Evolutionary conservation across 257 asterid species (phyloP).

Genomic region (Gentiana dahurica): DNA sequence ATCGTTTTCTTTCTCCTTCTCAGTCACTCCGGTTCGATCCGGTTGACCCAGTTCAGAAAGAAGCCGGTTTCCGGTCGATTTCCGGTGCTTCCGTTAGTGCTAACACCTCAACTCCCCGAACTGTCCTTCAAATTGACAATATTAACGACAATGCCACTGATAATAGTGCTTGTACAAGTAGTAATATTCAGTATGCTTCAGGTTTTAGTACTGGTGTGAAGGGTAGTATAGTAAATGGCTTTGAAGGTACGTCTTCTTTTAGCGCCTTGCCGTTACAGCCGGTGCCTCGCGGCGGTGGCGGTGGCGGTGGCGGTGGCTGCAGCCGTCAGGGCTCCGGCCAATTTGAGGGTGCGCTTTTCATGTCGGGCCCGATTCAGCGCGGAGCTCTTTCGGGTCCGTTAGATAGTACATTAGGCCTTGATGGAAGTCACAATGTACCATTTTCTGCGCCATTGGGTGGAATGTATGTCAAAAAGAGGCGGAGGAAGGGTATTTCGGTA

Average conservation of each 20-base stretch:
- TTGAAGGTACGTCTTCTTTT: slow-evolving; percentile 83
- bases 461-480: slow-evolving; percentile 53
- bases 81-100: slow-evolving; percentile 96
- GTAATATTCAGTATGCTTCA: slow-evolving; percentile 14
- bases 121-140: slow-evolving; percentile 60
- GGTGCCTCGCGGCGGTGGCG: slow-evolving; percentile 61
- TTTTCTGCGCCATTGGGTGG: slow-evolving; percentile 91
- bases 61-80: slow-evolving; percentile 85
- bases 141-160: slow-evolving; percentile 38
- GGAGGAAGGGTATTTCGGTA: slow-evolving; percentile 63
- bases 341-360: slow-evolving; percentile 73
- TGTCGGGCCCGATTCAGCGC: slow-evolving; percentile 96
- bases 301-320: slow-evolving; percentile 36
- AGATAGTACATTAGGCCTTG: slow-evolving; percentile 27
- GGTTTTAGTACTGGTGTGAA: slow-evolving; percentile 18
- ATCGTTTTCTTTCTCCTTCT: slow-evolving; percentile 82
- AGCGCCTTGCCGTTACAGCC: slow-evolving; percentile 88
- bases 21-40: slow-evolving; percentile 81
- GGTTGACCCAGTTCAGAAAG: slow-evolving; percentile 49
- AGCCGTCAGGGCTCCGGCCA: slow-evolving; percentile 46
- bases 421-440: slow-evolving; percentile 40
- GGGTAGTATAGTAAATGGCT: slow-evolving; percentile 56
- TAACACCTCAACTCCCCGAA: slow-evolving; percentile 69
- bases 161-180: background rate
- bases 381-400: slow-evolving; percentile 90